These are phyloP conservation scores for Pseudocercospora macadamiae DNA, from an alignment of 2,329 filamentous ascomycete species.

Conservation along the genomic window DNA sequence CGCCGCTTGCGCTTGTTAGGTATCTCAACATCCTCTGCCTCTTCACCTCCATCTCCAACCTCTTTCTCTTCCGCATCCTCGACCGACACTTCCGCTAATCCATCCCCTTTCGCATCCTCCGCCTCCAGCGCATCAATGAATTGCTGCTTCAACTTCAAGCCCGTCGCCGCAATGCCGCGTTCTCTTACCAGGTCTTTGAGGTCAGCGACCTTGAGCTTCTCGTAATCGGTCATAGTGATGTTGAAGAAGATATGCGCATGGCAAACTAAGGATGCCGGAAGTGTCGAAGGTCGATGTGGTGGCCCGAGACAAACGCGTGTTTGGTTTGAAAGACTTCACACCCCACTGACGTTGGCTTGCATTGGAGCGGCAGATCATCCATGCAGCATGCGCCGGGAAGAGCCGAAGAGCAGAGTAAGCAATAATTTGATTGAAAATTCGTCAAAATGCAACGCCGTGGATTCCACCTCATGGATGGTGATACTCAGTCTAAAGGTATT, in stretches of 20 bases:
- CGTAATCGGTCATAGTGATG: slow-evolving; percentile 45
- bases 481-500: too few species aligned
- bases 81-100: slow-evolving; percentile 13
- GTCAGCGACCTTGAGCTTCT: slow-evolving; percentile 51
- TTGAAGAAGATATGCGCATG: not conserved
- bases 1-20: slow-evolving; percentile 37
- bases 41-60: slow-evolving; percentile 7
- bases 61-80: not conserved
- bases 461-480: too few species aligned
- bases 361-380: not conserved
- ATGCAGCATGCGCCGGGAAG: too few species aligned
- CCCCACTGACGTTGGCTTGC: not conserved
- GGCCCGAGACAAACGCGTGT: not conserved
- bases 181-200: slow-evolving; percentile 52
- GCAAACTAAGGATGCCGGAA: not conserved
- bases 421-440: too few species aligned
- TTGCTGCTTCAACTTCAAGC: slow-evolving; percentile 52
- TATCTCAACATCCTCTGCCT: slow-evolving; percentile 22
- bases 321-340: not conserved
- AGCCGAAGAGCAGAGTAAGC: too few species aligned
- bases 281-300: not conserved
- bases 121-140: slow-evolving; percentile 51
- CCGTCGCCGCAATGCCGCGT: slow-evolving; percentile 49
- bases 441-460: too few species aligned
- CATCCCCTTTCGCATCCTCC: slow-evolving; percentile 32